These are phyloP conservation scores for Chaetomium globosum DNA, from an alignment of 2,329 filamentous ascomycete genomes.

Conservation along the genomic window DNA sequence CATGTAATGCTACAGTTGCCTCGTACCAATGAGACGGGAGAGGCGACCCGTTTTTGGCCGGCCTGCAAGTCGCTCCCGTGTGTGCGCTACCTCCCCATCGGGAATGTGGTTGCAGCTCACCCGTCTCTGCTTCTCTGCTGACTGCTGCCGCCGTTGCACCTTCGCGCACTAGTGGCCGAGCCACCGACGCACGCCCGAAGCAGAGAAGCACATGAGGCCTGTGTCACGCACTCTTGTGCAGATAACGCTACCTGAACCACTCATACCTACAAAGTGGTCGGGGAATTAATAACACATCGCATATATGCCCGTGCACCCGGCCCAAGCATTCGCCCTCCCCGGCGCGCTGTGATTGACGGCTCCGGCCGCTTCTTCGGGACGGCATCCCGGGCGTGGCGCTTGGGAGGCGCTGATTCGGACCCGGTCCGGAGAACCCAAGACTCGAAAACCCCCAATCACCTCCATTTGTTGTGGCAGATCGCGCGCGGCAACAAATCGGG, in stretches of 20 bases:
- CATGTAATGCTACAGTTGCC: constrained; percentile 15
- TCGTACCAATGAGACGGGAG: constrained; percentile 3
- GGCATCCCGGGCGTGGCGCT: constrained; percentile 28
- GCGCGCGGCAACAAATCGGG: constrained; percentile 32
- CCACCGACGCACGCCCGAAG: neutral
- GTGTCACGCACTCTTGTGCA: constrained; percentile 19
- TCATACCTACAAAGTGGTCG: neutral
- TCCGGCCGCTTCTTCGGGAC: constrained; percentile 33
- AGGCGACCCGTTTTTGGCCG: neutral
- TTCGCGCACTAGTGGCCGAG: neutral
- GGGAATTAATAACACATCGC: constrained; percentile 21
- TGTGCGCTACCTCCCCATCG: constrained; percentile 25
- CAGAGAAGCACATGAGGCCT: constrained; percentile 13
- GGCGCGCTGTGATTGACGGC: constrained; percentile 28
- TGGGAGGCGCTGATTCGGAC: constrained; percentile 16
- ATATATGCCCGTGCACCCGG: constrained; percentile 26
- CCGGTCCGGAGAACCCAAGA: constrained; percentile 25
- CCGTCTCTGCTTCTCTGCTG: neutral
- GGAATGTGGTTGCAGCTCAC: constrained; percentile 15
- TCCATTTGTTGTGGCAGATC: neutral
- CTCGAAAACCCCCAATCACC: neutral
- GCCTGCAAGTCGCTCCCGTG: neutral
- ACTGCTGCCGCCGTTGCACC: constrained; percentile 2
- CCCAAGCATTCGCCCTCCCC: constrained; percentile 28
- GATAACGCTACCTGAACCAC: constrained; percentile 13